Conservation (phyloP, 1,284 basidiomycete species). For the Stereum hirsutum region DNA sequence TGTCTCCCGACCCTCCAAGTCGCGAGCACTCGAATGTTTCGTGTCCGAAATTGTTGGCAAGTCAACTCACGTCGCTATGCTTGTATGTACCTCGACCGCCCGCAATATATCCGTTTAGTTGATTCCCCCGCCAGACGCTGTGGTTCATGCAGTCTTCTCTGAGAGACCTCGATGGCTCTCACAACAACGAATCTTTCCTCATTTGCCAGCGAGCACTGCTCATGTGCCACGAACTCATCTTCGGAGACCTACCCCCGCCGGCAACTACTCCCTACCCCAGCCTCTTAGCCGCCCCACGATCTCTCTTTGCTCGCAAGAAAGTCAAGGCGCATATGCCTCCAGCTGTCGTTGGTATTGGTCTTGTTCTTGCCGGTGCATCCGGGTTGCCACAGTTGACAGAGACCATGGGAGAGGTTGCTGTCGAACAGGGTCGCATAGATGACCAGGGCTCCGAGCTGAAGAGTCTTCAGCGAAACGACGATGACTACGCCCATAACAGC, state of each 20-base stretch:
- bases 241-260: slow-evolving; percentile 75
- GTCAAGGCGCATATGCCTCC: slow-evolving; percentile 69
- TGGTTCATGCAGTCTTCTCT: slow-evolving; percentile 98
- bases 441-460: slow-evolving; percentile 39
- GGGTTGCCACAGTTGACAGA: slow-evolving; percentile 71
- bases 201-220: slow-evolving; percentile 92
- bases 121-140: slow-evolving; percentile 56
- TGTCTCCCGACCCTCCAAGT: slow-evolving; percentile 83
- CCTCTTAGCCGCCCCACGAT: slow-evolving; percentile 35
- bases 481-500: slow-evolving; percentile 26
- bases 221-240: slow-evolving; percentile 95
- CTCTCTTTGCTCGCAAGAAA: slow-evolving; percentile 47
- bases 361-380: slow-evolving; percentile 70
- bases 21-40: slow-evolving; percentile 86
- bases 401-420: slow-evolving; percentile 74
- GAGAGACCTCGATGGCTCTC: slow-evolving; percentile 68
- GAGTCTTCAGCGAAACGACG: slow-evolving; percentile 38
- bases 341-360: slow-evolving; percentile 79
- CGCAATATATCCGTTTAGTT: slow-evolving; percentile 1
- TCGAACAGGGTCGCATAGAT: slow-evolving; percentile 80
- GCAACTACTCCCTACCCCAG: slow-evolving; percentile 56
- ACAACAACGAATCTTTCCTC: slow-evolving; percentile 74
- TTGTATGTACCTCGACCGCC: slow-evolving; percentile 48
- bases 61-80: slow-evolving; percentile 90
- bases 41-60: slow-evolving; percentile 80